Evolutionary conservation across 345 rosid genomes (phyloP).

Genomic region (Populus simonii): DNA sequence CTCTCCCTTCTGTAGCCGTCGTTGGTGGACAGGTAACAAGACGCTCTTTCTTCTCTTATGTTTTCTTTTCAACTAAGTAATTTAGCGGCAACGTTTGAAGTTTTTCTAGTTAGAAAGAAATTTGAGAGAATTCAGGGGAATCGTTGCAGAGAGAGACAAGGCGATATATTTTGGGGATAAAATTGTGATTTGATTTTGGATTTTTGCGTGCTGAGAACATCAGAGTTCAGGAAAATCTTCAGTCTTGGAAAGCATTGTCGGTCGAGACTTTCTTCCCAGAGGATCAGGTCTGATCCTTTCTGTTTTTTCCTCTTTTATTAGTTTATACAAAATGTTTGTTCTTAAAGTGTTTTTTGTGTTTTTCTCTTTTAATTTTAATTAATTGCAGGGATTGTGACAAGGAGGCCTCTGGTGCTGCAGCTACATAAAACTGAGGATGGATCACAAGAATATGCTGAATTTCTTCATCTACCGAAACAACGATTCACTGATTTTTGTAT

Average conservation of each 20-base stretch:
- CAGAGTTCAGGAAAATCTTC: constrained; percentile 98
- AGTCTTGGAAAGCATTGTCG: constrained; percentile 94
- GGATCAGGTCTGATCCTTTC: constrained; percentile 70
- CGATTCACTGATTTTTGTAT: constrained; percentile 38
- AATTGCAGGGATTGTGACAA: constrained; percentile 63
- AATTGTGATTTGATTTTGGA: not conserved
- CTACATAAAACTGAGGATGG: constrained; percentile 41
- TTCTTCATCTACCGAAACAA: constrained; percentile 37
- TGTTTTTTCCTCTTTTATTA: not conserved
- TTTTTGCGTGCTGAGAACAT: constrained; percentile 10
- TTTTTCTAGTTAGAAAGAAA: not conserved
- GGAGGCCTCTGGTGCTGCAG: constrained; percentile 45
- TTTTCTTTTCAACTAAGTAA: not conserved
- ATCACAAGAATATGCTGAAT: constrained; percentile 38
- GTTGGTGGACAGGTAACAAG: constrained; percentile 37
- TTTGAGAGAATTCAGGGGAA: not conserved
- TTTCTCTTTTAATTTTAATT: not conserved
- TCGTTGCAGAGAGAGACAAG: not conserved
- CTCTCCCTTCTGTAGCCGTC: constrained; percentile 36
- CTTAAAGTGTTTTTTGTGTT: not conserved
- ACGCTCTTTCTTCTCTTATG: not conserved
- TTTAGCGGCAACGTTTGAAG: not conserved
- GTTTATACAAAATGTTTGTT: not conserved
- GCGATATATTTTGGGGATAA: not conserved
- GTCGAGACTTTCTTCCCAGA: constrained; percentile 93